A percentile compares a stretch with the other conserved stretches of the same genome.
Conservation (phyloP, 2,329 filamentous ascomycete genomes). For the Penicillium sp. region DNA sequence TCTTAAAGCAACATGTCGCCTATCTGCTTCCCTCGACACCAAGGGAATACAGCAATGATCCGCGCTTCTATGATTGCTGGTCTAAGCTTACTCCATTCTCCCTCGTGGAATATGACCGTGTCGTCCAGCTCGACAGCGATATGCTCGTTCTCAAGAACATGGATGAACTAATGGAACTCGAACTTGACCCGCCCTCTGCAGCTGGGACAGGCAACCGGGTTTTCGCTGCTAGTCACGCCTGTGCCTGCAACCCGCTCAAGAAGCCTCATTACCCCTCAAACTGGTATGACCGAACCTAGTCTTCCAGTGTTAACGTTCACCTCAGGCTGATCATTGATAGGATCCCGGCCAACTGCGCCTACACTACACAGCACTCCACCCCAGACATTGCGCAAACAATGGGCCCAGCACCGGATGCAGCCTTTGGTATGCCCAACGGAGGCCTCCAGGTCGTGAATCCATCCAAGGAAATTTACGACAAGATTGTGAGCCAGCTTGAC, state of each 20-base stretch:
- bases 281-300: slow-evolving; percentile 53
- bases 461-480: slow-evolving; percentile 52
- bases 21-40: slow-evolving; percentile 68
- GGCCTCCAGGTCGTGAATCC: slow-evolving; percentile 61
- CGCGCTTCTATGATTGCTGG: slow-evolving; percentile 89
- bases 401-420: slow-evolving; percentile 52
- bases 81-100: slow-evolving; percentile 80
- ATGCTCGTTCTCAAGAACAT: slow-evolving; percentile 84
- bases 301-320: neutral
- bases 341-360: slow-evolving; percentile 60
- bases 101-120: slow-evolving; percentile 72
- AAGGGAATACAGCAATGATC: slow-evolving; percentile 73
- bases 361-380: slow-evolving; percentile 55
- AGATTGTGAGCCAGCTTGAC: slow-evolving; percentile 51
- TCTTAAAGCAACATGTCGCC: slow-evolving; percentile 68
- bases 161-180: slow-evolving; percentile 87
- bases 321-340: neutral
- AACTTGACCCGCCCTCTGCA: slow-evolving; percentile 60
- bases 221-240: slow-evolving; percentile 82
- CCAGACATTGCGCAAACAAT: slow-evolving; percentile 48
- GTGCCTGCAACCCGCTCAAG: slow-evolving; percentile 79
- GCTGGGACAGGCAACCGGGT: slow-evolving; percentile 60
- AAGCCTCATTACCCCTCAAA: slow-evolving; percentile 76
- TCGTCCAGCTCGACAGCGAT: slow-evolving; percentile 84
- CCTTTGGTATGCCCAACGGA: slow-evolving; percentile 61